A percentile compares a stretch with the other conserved stretches of the same genome.
phyloP scores from a whole-genome alignment of 768 basidiomycete species.

The Psilocybe subaeruginosa region DNA sequence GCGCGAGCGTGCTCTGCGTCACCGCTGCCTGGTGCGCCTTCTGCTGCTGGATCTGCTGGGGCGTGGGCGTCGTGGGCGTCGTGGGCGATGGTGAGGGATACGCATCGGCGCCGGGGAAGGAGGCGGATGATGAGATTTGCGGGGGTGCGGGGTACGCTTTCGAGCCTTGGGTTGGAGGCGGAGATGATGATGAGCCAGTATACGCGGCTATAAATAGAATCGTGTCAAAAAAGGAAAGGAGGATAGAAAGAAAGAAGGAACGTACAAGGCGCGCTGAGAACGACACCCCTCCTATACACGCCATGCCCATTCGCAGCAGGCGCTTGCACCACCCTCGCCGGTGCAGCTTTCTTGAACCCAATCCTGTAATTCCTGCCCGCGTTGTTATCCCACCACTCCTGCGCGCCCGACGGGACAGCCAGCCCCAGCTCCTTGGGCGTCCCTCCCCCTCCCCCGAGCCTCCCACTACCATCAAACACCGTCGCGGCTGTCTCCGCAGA shows the following conservation, averaged over 20 bases:
- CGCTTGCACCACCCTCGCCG: not conserved
- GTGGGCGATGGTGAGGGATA: not conserved
- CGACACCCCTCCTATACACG: conserved; percentile 23
- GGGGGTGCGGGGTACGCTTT: conserved; percentile 17
- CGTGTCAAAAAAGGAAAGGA: conserved; percentile 4
- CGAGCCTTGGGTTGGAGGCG: not conserved
- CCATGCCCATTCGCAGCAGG: not conserved
- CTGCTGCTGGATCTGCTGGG: conserved; percentile 11
- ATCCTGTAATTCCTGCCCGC: conserved; percentile 75
- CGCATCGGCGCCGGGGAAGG: conserved; percentile 13
- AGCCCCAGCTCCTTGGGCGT: conserved; percentile 24
- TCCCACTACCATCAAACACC: not conserved
- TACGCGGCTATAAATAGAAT: conserved; percentile 10
- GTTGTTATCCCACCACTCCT: conserved; percentile 97
- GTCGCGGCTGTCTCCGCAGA: not conserved
- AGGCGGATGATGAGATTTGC: conserved; percentile 18
- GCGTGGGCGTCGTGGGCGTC: not conserved
- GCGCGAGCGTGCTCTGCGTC: conserved; percentile 34
- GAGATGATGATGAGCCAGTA: not conserved
- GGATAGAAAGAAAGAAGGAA: conserved; percentile 10
- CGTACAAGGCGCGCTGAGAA: conserved; percentile 37
- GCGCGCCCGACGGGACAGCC: conserved; percentile 28
- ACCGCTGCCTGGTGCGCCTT: conserved; percentile 26
- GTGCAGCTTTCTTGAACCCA: conserved; percentile 45
- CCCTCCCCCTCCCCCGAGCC: not conserved